Evolutionary conservation across 225 moss, liverwort and hornwort genomes (phyloP), one percentile per base, ranked within the genome.

Genomic region (Physcomitrellopsis africana): DNA sequence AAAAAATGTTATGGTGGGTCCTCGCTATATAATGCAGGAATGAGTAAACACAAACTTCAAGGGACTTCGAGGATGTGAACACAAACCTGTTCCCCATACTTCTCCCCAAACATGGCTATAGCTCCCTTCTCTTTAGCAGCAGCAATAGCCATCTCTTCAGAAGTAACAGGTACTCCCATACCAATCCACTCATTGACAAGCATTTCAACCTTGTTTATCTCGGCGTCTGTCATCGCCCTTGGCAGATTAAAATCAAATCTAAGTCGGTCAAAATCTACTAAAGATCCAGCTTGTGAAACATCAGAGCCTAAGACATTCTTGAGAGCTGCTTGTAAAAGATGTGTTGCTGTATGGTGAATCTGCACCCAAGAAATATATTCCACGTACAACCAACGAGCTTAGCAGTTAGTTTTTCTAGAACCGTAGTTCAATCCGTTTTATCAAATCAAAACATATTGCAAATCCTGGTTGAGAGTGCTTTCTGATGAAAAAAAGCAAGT

Each of bases 311-410:
- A 76, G 10, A 89, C 90, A 51, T 83, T 74, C 82, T 93, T 96
- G 72, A 96, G 62, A 59, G 93, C 96, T 79, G 93, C 90, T 73
- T 96, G 96, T 63, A 96, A 89, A 48, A 96, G 78, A 74, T 96
- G 96, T 7, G 96, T 96, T 48, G 96, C 93, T 57, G 96, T 93
- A 63, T 96, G 96, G 78, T 96, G 96, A 75, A 82, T 90, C 95
- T 95, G 91, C 80, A 78, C 26, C 19, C 62, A 63, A 72, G 19
- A 72, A 24, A 2, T 42, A 79, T 27, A 53, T 16, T 14, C 16
- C 52, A 29, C 52, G 29, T 27, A 20, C n/a, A 43, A 69, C 9
- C 19, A 51, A 18, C 42, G 18, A 17, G 43, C 64, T 55, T n/a
- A 70, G 46, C 11, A 49, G 26, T 43, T 24, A 41, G 11, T 20